Evolutionary conservation across 2,329 filamentous ascomycete genomes (phyloP).

Genomic region (Alternaria hordeiaustralica): DNA sequence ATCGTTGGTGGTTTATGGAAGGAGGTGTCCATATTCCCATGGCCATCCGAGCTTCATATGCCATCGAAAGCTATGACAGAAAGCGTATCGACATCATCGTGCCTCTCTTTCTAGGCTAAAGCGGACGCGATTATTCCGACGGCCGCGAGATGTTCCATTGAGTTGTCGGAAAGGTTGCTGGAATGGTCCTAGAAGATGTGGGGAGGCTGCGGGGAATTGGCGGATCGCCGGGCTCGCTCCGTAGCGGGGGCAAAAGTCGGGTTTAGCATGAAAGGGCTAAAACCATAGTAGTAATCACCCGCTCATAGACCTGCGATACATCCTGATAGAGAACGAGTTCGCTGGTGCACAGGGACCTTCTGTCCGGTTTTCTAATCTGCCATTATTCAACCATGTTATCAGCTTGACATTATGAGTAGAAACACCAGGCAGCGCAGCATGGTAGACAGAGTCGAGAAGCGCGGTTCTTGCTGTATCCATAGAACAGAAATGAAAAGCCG

Average conservation of each 20-base stretch:
- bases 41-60: constrained; percentile 1
- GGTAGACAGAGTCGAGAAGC: not conserved
- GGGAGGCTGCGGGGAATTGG: constrained; percentile 5
- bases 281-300: not conserved
- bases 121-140: constrained; percentile 2
- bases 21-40: not conserved
- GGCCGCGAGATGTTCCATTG: constrained; percentile 6
- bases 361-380: not conserved
- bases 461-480: not conserved
- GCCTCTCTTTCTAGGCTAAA: not conserved
- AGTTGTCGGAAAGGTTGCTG: not conserved
- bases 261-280: not conserved
- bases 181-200: not conserved
- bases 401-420: not conserved
- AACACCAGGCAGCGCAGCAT: not conserved
- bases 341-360: not conserved
- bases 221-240: constrained; percentile 2
- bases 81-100: not conserved
- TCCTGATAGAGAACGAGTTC: not conserved
- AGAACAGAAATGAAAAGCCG: no score
- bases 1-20: not conserved
- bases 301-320: not conserved
- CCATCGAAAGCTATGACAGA: not conserved
- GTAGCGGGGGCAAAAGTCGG: not conserved
- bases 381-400: not conserved